Percentiles rank a stretch among this genome's conserved stretches.
These are phyloP conservation scores for Dioscorea alata DNA, from an alignment of 106 monocot species.

Conservation along the genomic window DNA sequence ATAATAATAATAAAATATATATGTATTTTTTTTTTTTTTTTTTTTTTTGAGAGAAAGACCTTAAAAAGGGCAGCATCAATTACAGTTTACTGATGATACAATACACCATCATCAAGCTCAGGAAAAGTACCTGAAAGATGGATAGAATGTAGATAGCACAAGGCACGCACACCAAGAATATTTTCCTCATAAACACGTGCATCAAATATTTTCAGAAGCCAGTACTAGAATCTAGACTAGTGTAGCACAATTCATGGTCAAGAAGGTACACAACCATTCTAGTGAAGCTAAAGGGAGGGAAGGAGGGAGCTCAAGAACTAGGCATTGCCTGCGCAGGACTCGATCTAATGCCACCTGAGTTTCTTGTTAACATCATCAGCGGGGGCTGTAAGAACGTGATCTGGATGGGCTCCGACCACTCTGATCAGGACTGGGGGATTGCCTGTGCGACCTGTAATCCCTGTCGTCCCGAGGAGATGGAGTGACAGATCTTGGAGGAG, in stretches of 20 bases:
- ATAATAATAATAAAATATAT: too few relatives aligned
- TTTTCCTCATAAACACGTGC: neutral
- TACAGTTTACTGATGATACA: too few relatives aligned
- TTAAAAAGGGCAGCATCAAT: too few relatives aligned
- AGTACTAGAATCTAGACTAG: neutral
- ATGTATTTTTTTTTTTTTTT: too few relatives aligned
- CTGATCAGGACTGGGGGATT: constrained; percentile 10
- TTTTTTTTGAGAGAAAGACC: too few relatives aligned
- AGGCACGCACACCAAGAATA: too few relatives aligned
- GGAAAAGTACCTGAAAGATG: too few relatives aligned
- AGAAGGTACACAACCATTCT: neutral
- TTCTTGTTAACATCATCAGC: neutral
- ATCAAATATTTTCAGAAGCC: neutral
- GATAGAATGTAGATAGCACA: too few relatives aligned
- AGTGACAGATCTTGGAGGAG: constrained; percentile 22
- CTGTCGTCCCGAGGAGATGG: constrained; percentile 28
- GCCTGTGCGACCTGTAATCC: constrained; percentile 6
- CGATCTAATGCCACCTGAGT: neutral
- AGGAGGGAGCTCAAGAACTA: neutral
- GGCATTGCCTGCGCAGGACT: neutral
- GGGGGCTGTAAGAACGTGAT: constrained; percentile 21
- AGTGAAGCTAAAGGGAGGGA: neutral
- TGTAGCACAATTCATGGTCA: neutral
- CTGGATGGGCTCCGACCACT: constrained; percentile 19
- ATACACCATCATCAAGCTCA: too few relatives aligned